Percentiles rank a stretch among this genome's conserved stretches.
These are phyloP conservation scores for Colletotrichum sp. DNA, from an alignment of 2,329 filamentous ascomycete genomes.

Conservation along the genomic window DNA sequence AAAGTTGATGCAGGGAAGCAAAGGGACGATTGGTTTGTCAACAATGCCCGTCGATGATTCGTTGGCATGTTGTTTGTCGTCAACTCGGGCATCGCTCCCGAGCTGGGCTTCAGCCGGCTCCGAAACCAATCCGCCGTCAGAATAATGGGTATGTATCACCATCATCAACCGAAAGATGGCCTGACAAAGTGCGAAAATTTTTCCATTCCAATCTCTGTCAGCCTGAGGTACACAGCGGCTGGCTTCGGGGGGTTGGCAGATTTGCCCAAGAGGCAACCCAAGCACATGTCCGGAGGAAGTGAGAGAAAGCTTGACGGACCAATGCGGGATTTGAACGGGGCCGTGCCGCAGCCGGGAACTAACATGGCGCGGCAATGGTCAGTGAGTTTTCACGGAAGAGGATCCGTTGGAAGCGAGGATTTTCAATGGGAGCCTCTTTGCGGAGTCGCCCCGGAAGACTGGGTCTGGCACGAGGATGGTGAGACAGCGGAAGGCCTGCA, in stretches of 20 bases:
- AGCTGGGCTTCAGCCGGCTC: neutral
- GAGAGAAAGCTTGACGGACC: neutral
- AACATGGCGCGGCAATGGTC: slow-evolving; percentile 1
- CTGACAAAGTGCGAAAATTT: neutral
- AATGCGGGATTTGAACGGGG: slow-evolving; percentile 10
- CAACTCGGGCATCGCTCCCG: neutral
- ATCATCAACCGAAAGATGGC: neutral
- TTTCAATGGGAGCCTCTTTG: neutral
- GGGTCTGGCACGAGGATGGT: slow-evolving; percentile 2
- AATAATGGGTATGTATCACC: neutral
- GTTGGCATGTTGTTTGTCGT: neutral
- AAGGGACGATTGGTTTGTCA: neutral
- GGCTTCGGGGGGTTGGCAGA: neutral
- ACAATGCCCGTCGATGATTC: neutral
- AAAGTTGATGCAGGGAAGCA: neutral
- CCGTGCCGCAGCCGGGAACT: slow-evolving; percentile 9
- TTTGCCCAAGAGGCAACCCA: neutral
- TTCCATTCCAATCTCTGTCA: neutral
- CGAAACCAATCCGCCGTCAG: neutral
- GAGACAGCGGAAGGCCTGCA: neutral
- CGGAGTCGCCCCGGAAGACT: slow-evolving; percentile 9
- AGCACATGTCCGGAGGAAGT: neutral
- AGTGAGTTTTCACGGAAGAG: neutral
- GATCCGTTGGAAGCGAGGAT: neutral
- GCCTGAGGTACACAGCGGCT: neutral